Conservation (phyloP, 306 rosid species). For the Prunus dulcis region DNA sequence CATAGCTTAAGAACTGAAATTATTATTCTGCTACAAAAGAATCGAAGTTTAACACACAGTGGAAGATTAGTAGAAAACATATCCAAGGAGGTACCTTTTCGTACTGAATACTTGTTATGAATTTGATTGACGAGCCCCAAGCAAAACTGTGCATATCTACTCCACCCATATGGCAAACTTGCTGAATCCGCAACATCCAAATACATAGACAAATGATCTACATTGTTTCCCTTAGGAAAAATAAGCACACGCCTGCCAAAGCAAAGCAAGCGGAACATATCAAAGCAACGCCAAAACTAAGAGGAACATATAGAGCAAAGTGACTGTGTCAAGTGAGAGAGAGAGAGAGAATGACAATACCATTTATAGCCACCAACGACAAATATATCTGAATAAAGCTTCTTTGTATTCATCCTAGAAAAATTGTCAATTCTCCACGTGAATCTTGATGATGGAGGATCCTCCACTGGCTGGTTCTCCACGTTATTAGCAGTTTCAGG, state of each 20-base stretch:
- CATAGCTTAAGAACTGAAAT: background rate
- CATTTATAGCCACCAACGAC: constrained; percentile 80
- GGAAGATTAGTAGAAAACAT: background rate
- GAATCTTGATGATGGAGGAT: constrained; percentile 69
- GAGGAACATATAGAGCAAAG: constrained; percentile 3
- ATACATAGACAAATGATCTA: constrained; percentile 81
- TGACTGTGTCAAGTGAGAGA: background rate
- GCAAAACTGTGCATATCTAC: constrained; percentile 87
- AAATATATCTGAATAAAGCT: constrained; percentile 72
- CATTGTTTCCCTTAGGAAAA: constrained; percentile 92
- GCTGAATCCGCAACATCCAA: constrained; percentile 83
- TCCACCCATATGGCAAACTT: constrained; percentile 87
- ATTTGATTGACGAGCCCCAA: constrained; percentile 68
- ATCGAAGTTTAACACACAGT: background rate
- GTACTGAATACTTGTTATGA: constrained; percentile 60
- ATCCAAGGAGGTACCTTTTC: constrained; percentile 57
- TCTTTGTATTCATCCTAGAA: constrained; percentile 62
- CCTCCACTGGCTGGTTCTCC: constrained; percentile 77
- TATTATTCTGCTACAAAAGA: background rate
- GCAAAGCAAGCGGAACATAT: background rate
- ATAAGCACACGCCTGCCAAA: constrained; percentile 76
- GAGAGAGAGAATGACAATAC: constrained; percentile 30
- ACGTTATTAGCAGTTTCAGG: constrained; percentile 60
- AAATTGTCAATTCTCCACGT: constrained; percentile 86
- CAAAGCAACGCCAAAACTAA: background rate